A percentile compares a stretch with the other conserved stretches of the same genome.
phyloP scores from a whole-genome alignment of 2,329 filamentous ascomycete genomes.

The Trichoderma cornu-damae region DNA sequence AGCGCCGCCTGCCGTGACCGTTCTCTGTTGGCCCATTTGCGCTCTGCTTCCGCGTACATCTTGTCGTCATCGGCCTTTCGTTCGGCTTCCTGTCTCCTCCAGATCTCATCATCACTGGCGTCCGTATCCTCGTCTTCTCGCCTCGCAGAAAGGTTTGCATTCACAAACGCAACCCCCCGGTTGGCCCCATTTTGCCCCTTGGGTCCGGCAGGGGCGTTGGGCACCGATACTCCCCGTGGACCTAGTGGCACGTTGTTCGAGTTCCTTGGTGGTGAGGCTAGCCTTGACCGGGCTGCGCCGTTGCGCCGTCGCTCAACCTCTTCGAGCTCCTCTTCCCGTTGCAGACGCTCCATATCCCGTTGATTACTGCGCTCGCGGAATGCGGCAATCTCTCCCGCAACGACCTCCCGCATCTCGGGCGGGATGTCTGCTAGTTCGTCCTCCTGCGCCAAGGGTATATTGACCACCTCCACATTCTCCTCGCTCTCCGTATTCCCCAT shows the following conservation, averaged over 20 bases:
- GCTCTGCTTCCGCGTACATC: constrained; percentile 76
- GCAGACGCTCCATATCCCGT: constrained; percentile 80
- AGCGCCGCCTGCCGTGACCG: constrained; percentile 76
- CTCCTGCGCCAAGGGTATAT: constrained; percentile 79
- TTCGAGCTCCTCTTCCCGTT: constrained; percentile 88
- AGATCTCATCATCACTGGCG: constrained; percentile 80
- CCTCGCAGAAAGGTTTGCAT: constrained; percentile 51
- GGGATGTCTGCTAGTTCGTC: constrained; percentile 95
- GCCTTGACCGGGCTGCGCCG: constrained; percentile 56
- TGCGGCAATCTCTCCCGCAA: constrained; percentile 87
- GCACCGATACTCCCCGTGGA: constrained; percentile 45
- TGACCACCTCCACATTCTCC: constrained; percentile 76
- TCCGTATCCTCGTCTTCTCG: constrained; percentile 82
- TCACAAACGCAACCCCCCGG: constrained; percentile 72
- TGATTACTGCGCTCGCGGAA: constrained; percentile 89
- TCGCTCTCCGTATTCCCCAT: constrained; percentile 64
- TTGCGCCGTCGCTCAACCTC: constrained; percentile 74
- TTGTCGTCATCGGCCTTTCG: constrained; percentile 73
- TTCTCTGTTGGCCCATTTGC: constrained; percentile 87
- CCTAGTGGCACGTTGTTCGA: constrained; percentile 47
- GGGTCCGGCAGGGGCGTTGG: constrained; percentile 67
- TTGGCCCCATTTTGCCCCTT: constrained; percentile 59
- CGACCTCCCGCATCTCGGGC: constrained; percentile 90
- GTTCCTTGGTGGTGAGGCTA: constrained; percentile 68
- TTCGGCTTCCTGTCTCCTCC: constrained; percentile 65